A percentile compares a stretch with the other conserved stretches of the same genome.
Evolutionary conservation across 73 alveolate genomes (phyloP).

Genomic region (Paramecium tetraurelia): DNA sequence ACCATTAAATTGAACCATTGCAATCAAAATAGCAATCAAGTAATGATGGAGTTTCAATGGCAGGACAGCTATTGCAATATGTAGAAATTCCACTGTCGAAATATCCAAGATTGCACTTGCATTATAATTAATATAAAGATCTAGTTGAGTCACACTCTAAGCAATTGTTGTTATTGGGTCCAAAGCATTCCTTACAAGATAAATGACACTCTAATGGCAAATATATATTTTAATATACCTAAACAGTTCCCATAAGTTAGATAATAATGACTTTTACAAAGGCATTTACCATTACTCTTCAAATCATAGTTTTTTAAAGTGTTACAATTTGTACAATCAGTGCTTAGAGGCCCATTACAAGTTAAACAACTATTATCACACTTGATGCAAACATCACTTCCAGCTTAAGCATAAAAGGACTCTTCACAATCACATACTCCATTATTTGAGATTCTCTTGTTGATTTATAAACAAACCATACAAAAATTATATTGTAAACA

Average conservation of each 20-base stretch:
- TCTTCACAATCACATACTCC: background rate
- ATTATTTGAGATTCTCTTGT: background rate
- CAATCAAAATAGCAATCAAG: background rate
- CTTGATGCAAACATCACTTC: background rate
- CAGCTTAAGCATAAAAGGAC: background rate
- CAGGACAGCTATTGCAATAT: background rate
- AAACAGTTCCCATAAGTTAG: background rate
- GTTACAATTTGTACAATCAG: background rate
- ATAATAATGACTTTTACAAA: background rate
- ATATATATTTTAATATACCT: background rate
- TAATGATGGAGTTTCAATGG: background rate
- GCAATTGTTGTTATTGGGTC: background rate
- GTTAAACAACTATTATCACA: background rate
- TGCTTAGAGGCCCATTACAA: background rate
- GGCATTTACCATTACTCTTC: background rate
- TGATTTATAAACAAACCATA: background rate
- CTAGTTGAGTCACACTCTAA: background rate
- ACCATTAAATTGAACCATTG: background rate
- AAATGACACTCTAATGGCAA: background rate
- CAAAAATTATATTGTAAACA: background rate
- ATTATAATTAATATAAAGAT: background rate
- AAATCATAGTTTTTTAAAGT: background rate
- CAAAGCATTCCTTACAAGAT: background rate
- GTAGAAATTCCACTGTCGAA: background rate
- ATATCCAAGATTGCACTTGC: background rate